A percentile compares a stretch with the other conserved stretches of the same genome.
Evolutionary conservation across 2,329 filamentous ascomycete species (phyloP).

Genomic region (Dactylellina haptotyla): DNA sequence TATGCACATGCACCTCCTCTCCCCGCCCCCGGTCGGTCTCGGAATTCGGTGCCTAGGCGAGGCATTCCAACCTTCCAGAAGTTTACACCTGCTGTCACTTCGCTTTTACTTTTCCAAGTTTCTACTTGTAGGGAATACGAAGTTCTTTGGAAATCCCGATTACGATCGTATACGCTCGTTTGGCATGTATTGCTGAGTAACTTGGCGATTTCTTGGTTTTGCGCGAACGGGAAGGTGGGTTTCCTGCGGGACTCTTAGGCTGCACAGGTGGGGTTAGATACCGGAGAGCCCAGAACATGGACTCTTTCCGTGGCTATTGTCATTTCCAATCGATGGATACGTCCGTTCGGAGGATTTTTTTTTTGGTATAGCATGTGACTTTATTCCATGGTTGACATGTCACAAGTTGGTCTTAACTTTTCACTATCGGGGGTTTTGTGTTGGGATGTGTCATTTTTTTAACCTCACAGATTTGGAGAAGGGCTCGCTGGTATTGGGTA

Average conservation of each 20-base stretch:
- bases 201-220: constrained; percentile 44
- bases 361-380: neutral
- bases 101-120: no score
- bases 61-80: constrained; percentile 42
- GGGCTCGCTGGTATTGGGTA: neutral
- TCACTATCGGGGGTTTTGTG: neutral
- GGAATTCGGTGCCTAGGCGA: constrained; percentile 46
- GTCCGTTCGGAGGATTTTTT: neutral
- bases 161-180: neutral
- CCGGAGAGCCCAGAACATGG: neutral
- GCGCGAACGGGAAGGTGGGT: constrained; percentile 32
- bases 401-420: neutral
- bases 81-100: no score
- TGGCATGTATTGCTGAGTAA: neutral
- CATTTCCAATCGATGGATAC: neutral
- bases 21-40: constrained; percentile 18
- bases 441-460: constrained; percentile 27
- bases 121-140: no score
- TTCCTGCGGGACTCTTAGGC: constrained; percentile 17
- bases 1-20: no score
- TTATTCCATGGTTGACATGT: neutral
- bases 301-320: neutral
- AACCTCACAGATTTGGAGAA: no score
- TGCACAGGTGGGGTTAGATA: constrained; percentile 25
- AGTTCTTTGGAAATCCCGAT: no score